phyloP scores from a whole-genome alignment of 2,329 filamentous ascomycete species.

The Exserohilum rostratum region DNA sequence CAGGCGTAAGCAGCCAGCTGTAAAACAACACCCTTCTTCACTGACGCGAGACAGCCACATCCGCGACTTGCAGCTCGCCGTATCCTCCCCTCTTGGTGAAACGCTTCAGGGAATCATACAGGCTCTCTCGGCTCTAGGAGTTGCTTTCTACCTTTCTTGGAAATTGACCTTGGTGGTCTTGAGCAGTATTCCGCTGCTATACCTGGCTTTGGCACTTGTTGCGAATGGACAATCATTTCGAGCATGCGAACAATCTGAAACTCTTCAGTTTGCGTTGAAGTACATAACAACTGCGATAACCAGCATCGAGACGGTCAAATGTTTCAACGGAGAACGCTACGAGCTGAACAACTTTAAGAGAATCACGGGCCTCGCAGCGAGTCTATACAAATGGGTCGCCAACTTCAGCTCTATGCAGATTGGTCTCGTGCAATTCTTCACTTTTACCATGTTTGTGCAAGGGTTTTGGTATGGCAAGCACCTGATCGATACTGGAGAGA shows the following conservation, averaged over 20 bases:
- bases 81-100: conserved; percentile 79
- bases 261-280: conserved; percentile 74
- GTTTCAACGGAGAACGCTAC: conserved; percentile 75
- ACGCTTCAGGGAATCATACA: conserved; percentile 69
- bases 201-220: conserved; percentile 64
- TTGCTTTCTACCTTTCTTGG: conserved; percentile 84
- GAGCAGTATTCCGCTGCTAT: conserved; percentile 72
- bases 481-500: conserved; percentile 66
- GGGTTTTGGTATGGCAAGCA: conserved; percentile 88
- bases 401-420: conserved; percentile 73
- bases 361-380: conserved; percentile 64
- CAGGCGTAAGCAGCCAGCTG: conserved; percentile 66
- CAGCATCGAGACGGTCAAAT: conserved; percentile 85
- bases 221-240: conserved; percentile 67
- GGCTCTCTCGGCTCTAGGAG: conserved; percentile 66
- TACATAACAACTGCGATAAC: conserved; percentile 71
- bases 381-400: conserved; percentile 71
- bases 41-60: conserved; percentile 66
- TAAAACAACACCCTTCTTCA: background rate
- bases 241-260: conserved; percentile 70
- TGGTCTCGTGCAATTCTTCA: conserved; percentile 74
- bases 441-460: conserved; percentile 79
- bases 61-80: conserved; percentile 78
- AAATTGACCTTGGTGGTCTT: conserved; percentile 81
- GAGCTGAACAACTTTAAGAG: conserved; percentile 71